A percentile compares a stretch with the other conserved stretches of the same genome.
Conservation (phyloP, 202 grass and related monocot species). For the Schoenoplectus triqueter region DNA sequence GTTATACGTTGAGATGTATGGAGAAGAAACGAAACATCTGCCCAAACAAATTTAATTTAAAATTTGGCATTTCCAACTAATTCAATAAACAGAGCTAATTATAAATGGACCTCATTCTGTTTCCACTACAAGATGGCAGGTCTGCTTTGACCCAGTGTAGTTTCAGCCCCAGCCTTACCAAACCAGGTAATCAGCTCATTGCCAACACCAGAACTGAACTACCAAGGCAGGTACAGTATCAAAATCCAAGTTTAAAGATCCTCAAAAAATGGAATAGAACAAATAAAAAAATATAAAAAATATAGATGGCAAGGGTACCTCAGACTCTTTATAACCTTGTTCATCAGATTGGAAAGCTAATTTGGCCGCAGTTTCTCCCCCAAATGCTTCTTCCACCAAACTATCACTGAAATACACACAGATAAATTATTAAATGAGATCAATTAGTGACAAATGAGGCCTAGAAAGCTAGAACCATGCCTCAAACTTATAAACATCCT, state of each 20-base stretch:
- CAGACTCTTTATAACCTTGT: conserved; percentile 67
- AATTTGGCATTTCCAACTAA: background rate
- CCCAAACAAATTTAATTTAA: background rate
- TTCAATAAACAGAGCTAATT: background rate
- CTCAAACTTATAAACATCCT: conserved; percentile 11
- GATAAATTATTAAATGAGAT: conserved; percentile 25
- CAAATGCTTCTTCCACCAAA: conserved; percentile 84
- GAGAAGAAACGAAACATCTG: background rate
- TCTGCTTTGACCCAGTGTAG: too few relatives aligned
- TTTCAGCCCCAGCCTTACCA: background rate
- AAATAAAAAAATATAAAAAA: conserved; percentile 4
- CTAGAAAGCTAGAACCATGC: background rate
- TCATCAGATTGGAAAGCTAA: conserved; percentile 61
- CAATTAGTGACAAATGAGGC: background rate
- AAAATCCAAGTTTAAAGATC: background rate
- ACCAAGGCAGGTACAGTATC: background rate
- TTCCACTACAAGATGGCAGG: background rate
- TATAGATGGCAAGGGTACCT: conserved; percentile 45
- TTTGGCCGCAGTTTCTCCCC: conserved; percentile 63
- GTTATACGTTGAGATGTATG: background rate
- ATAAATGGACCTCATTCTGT: background rate
- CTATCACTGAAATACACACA: conserved; percentile 56
- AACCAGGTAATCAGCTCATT: background rate
- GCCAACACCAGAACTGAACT: background rate
- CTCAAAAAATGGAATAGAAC: background rate